Conservation (phyloP, 441 rosid species). For the Erodium trifolium region DNA sequence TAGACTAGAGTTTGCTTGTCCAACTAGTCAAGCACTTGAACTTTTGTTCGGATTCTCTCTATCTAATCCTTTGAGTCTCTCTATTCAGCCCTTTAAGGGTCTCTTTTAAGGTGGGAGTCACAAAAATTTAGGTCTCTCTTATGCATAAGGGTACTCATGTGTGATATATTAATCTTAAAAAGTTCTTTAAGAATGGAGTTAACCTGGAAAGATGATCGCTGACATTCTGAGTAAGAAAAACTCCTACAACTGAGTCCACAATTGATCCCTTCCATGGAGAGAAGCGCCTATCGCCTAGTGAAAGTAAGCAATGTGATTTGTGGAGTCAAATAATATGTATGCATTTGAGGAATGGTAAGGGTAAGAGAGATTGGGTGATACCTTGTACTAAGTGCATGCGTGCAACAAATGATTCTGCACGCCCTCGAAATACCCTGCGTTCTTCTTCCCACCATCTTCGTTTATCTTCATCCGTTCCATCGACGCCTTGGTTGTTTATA, state of each 20-base stretch:
- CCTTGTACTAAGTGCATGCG: slow-evolving; percentile 99
- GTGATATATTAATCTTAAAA: no score
- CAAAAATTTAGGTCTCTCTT: no score
- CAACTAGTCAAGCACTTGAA: no score
- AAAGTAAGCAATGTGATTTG: slow-evolving; percentile 13
- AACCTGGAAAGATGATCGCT: slow-evolving; percentile 98
- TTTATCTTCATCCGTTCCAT: slow-evolving; percentile 37
- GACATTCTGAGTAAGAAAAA: slow-evolving; percentile 46
- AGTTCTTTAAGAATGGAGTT: not conserved
- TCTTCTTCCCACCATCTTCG: slow-evolving; percentile 81
- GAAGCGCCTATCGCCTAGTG: slow-evolving; percentile 93
- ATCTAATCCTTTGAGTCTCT: no score
- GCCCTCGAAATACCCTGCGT: slow-evolving; percentile 62
- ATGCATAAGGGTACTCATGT: no score
- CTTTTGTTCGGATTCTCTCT: no score
- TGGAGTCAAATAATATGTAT: not conserved
- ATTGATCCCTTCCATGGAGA: slow-evolving; percentile 99
- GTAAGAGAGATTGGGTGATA: slow-evolving; percentile 18
- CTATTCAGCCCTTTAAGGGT: no score
- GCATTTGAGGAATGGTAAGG: slow-evolving; percentile 11
- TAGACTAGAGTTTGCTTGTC: slow-evolving; percentile 7
- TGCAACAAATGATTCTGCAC: slow-evolving; percentile 87
- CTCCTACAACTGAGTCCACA: slow-evolving; percentile 65
- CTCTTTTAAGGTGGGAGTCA: no score
- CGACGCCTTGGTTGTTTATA: slow-evolving; percentile 40